Percentiles rank a stretch among this genome's conserved stretches.
Conservation (phyloP, 2,329 filamentous ascomycete species). For the Gnomoniopsis smithogilvyi region DNA sequence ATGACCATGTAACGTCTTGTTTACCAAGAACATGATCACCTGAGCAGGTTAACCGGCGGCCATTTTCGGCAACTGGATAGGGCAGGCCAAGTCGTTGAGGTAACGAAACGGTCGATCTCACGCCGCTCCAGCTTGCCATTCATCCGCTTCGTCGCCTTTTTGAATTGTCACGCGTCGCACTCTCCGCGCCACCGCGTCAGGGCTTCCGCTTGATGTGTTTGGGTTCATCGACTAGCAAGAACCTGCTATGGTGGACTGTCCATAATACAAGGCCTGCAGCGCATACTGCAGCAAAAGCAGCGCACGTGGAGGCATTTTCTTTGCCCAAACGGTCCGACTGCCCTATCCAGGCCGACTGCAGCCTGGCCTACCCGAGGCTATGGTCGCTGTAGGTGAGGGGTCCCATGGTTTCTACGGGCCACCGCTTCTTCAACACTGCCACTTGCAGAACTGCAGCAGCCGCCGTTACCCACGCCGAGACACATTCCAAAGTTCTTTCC, state of each 20-base stretch:
- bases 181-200: too few relatives aligned
- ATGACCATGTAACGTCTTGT: not conserved
- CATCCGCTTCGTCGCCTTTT: too few relatives aligned
- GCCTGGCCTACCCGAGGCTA: slow-evolving; percentile 1
- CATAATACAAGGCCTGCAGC: not conserved
- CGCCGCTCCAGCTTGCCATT: too few relatives aligned
- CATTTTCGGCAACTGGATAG: not conserved
- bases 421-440: slow-evolving; percentile 7
- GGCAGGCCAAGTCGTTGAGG: slow-evolving; percentile 2
- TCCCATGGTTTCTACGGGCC: not conserved
- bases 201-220: slow-evolving; percentile 1
- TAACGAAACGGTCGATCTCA: too few relatives aligned
- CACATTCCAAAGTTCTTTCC: not conserved
- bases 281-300: not conserved
- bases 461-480: not conserved
- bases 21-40: not conserved
- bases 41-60: slow-evolving; percentile 1
- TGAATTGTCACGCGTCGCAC: too few relatives aligned
- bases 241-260: not conserved
- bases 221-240: too few relatives aligned
- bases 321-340: not conserved
- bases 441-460: not conserved
- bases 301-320: not conserved
- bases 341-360: not conserved
- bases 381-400: slow-evolving; percentile 7